Base-by-base conservation (phyloP, 2,329 filamentous ascomycete species). In the Xylaria hypoxylon region DNA sequence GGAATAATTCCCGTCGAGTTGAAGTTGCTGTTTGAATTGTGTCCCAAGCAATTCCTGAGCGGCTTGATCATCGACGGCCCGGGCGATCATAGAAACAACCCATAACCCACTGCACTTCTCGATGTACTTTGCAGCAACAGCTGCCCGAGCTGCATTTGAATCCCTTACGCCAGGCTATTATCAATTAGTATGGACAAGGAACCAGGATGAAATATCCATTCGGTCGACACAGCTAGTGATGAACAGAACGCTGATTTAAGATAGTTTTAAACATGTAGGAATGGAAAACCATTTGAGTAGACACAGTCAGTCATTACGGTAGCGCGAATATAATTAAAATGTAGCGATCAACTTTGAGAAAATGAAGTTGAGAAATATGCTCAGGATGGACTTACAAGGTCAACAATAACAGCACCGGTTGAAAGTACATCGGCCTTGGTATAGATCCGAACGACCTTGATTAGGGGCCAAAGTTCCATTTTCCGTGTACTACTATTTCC, bases 1-100 rank as follows among this genome's bases (percentile, higher is more conserved):
- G 3, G 79, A 82, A 59, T 85, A 85, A 0, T 79, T 83, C 1
- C 85, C 83, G 64, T 89, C 87, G 70, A 85, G 85, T 56, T 87
- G 85, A 2, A 89, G 77, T 67, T 89, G 87, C 0, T 82, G 79
- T 68, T 85, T 87, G 76, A 89, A 88, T 0, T 82, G 80, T 19
- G 86, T 79, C 0, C 85, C 85, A 2, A 89, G 79, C 0, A 89
- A 77, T 1, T 79, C 81, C 64, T 86, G 85, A 0, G 87, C 87
- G 5, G 85, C 81, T 70, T 87, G 88, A 68, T 89, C 86, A 71
- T 89, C 84, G 0, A 88, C 85, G 10, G 87, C 87, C 33, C 87
- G 80, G 56, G 80, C 87, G 62, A 89, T 88, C 0, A 84, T 85
- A 2, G 86, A 85, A 38, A 88, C 83, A 60, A 89, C 85, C 84